Conservation (phyloP, 371 early-diverging fungal genomes). For the Entomophthora muscae region DNA sequence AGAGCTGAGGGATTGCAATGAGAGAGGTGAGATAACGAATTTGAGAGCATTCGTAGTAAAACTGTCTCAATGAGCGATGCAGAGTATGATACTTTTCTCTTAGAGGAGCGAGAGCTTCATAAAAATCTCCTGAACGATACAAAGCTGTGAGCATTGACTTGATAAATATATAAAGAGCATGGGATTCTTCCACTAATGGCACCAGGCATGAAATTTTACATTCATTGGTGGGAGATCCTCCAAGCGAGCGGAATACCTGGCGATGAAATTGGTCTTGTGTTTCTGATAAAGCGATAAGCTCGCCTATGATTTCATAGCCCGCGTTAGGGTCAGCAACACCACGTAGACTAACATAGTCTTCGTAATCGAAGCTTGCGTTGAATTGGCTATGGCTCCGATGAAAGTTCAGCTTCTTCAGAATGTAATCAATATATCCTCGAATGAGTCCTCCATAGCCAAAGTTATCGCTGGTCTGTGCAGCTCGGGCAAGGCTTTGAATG, state of each 20-base stretch:
- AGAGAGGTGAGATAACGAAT: slow-evolving; percentile 81
- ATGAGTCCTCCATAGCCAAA: slow-evolving; percentile 77
- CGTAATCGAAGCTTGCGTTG: slow-evolving; percentile 87
- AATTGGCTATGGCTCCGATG: slow-evolving; percentile 86
- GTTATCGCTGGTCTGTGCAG: slow-evolving; percentile 31
- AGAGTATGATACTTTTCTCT: slow-evolving; percentile 67
- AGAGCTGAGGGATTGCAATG: slow-evolving; percentile 76
- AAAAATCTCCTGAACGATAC: slow-evolving; percentile 66
- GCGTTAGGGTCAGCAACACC: slow-evolving; percentile 94
- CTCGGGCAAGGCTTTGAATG: slow-evolving; percentile 29
- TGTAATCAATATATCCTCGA: slow-evolving; percentile 73
- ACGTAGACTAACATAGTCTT: slow-evolving; percentile 84
- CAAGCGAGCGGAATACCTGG: slow-evolving; percentile 66
- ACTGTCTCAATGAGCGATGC: slow-evolving; percentile 70
- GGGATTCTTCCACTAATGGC: slow-evolving; percentile 89
- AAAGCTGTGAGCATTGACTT: slow-evolving; percentile 90
- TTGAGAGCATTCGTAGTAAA: slow-evolving; percentile 81
- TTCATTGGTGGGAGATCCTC: slow-evolving; percentile 74
- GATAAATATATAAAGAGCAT: slow-evolving; percentile 88
- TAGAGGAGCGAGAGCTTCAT: slow-evolving; percentile 76
- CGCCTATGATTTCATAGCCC: slow-evolving; percentile 89
- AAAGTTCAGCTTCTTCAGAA: slow-evolving; percentile 78
- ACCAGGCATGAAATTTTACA: slow-evolving; percentile 88
- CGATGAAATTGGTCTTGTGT: slow-evolving; percentile 82
- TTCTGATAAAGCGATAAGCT: slow-evolving; percentile 78